phyloP scores from a whole-genome alignment of 768 basidiomycete genomes.

The Kwoniella sp. region DNA sequence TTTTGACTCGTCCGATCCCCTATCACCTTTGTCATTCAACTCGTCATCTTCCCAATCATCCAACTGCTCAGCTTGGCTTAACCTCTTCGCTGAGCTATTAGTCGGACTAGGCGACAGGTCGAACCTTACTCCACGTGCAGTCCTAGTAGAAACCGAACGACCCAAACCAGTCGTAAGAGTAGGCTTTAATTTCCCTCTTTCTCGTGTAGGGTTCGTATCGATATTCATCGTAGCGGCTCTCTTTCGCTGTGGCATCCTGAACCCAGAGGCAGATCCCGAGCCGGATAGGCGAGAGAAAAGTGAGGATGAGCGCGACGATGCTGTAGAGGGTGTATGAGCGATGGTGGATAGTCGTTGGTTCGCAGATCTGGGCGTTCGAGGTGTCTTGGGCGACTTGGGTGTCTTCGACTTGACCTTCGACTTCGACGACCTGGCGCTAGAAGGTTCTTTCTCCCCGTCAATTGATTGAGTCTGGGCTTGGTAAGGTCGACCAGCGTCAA shows the following conservation, averaged over 20 bases:
- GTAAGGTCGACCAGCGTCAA: no score
- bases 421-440: not conserved
- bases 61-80: conserved; percentile 4
- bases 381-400: conserved; percentile 6
- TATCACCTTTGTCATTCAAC: not conserved
- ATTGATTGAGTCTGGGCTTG: no score
- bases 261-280: not conserved
- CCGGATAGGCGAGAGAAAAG: not conserved
- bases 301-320: not conserved
- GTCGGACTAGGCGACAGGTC: conserved; percentile 11
- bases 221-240: conserved; percentile 2
- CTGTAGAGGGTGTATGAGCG: not conserved
- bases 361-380: not conserved
- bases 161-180: not conserved
- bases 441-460: not conserved
- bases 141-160: conserved; percentile 14
- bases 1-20: not conserved
- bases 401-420: not conserved
- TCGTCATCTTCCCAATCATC: conserved; percentile 2
- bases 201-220: not conserved
- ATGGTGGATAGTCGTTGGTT: not conserved
- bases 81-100: not conserved
- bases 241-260: conserved; percentile 1
- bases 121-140: conserved; percentile 35
- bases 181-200: not conserved